Evolutionary conservation across 495 filamentous ascomycete species (phyloP).

Genomic region (Copromyces sp.): DNA sequence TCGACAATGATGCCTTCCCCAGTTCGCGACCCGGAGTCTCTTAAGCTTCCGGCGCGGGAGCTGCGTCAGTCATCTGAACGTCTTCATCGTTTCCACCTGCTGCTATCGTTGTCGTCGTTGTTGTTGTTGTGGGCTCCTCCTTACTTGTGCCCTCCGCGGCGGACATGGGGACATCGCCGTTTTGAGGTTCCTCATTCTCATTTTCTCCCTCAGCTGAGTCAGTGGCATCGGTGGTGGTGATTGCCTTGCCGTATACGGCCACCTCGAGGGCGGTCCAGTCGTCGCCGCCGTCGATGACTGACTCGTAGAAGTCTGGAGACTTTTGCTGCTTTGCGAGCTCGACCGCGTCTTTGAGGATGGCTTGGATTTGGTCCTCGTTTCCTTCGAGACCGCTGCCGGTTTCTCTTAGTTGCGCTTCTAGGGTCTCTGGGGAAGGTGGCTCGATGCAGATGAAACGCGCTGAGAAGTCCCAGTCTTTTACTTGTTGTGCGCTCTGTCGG

Average conservation of each 20-base stretch:
- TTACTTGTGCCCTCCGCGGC: neutral
- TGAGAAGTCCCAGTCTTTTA: slow-evolving; percentile 57
- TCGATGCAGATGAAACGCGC: slow-evolving; percentile 65
- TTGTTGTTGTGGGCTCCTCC: neutral
- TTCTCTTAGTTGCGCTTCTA: slow-evolving; percentile 50
- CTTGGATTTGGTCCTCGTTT: slow-evolving; percentile 51
- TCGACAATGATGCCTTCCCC: neutral
- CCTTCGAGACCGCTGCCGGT: slow-evolving; percentile 33
- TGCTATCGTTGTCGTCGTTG: neutral
- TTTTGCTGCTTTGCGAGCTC: slow-evolving; percentile 56
- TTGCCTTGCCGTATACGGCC: neutral
- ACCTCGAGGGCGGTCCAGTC: slow-evolving; percentile 32
- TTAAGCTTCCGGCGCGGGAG: neutral
- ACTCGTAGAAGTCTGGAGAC: slow-evolving; percentile 52
- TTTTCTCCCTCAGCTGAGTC: neutral
- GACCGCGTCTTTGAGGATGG: slow-evolving; percentile 50
- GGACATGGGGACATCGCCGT: neutral
- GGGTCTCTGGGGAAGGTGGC: slow-evolving; percentile 51
- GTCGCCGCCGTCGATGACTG: slow-evolving; percentile 61
- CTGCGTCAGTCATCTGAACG: neutral
- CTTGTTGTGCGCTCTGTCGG: slow-evolving; percentile 56
- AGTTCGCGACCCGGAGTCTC: neutral
- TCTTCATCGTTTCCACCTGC: neutral
- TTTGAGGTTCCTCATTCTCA: neutral
- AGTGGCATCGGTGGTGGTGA: neutral